A percentile compares a stretch with the other conserved stretches of the same genome.
phyloP scores from a whole-genome alignment of 176 grass and related monocot species.

The Musa itinerans region DNA sequence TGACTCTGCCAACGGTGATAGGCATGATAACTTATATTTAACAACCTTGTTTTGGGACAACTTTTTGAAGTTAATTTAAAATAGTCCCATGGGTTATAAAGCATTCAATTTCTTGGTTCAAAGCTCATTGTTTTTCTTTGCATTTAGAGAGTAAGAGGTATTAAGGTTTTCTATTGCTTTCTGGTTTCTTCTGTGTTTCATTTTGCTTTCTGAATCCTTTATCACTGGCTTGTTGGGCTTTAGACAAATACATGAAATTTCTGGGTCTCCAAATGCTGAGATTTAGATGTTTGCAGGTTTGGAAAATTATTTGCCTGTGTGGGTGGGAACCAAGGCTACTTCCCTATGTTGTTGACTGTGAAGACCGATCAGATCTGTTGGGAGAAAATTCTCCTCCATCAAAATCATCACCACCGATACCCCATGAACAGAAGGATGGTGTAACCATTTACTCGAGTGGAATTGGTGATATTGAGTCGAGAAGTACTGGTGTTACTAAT shows the following conservation, averaged over 20 bases:
- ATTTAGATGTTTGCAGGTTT: slow-evolving; percentile 31
- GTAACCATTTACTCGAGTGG: slow-evolving; percentile 41
- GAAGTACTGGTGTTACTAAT: slow-evolving; percentile 24
- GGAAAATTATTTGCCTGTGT: slow-evolving; percentile 82
- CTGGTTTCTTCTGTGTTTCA: background rate
- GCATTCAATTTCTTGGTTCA: background rate
- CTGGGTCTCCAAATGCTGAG: background rate
- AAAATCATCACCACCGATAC: slow-evolving; percentile 27
- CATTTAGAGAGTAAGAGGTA: background rate
- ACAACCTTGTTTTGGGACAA: too few species aligned
- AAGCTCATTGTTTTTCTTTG: background rate
- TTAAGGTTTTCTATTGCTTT: background rate
- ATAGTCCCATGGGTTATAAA: background rate
- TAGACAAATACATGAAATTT: background rate
- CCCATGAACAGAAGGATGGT: slow-evolving; percentile 26
- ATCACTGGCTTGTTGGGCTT: background rate
- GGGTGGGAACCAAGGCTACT: slow-evolving; percentile 82
- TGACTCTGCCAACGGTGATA: background rate
- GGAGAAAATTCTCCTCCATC: slow-evolving; percentile 31
- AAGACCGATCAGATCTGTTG: slow-evolving; percentile 36
- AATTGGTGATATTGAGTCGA: slow-evolving; percentile 29
- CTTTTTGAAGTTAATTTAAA: too few species aligned
- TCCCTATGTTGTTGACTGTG: slow-evolving; percentile 74
- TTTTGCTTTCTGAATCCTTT: background rate
- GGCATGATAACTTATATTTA: background rate